A percentile compares a stretch with the other conserved stretches of the same genome.
Evolutionary conservation across 2,329 filamentous ascomycete species (phyloP).

Genomic region (Xylaria hypoxylon): DNA sequence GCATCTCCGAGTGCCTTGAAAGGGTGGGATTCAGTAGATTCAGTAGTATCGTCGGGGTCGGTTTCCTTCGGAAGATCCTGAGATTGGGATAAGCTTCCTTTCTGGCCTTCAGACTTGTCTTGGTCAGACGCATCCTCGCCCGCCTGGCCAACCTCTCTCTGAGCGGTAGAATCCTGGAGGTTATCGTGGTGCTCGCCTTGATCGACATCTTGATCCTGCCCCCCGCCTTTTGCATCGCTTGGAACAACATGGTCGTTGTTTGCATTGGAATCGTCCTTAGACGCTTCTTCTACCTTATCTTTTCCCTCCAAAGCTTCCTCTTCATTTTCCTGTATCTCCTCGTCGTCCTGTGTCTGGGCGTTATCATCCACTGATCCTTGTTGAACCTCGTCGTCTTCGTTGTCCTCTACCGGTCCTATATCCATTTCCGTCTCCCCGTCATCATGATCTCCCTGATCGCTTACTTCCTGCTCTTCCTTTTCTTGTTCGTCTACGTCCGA

Average conservation of each 20-base stretch:
- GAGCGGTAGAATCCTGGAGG: conserved; percentile 68
- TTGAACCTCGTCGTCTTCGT: conserved; percentile 66
- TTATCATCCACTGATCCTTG: conserved; percentile 57
- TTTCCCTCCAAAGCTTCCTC: conserved; percentile 50
- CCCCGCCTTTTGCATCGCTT: conserved; percentile 72
- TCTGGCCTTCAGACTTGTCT: conserved; percentile 71
- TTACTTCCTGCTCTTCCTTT: conserved; percentile 54
- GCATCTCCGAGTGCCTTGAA: conserved; percentile 97
- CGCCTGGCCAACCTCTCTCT: conserved; percentile 74
- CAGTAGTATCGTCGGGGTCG: conserved; percentile 57
- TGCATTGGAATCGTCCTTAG: conserved; percentile 60
- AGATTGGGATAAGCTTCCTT: conserved; percentile 65
- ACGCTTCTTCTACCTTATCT: conserved; percentile 47
- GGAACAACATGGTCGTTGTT: conserved; percentile 72
- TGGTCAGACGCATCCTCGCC: conserved; percentile 74
- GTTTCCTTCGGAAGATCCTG: conserved; percentile 59
- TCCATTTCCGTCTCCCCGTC: conserved; percentile 62
- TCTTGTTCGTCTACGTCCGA: conserved; percentile 63
- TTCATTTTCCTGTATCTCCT: conserved; percentile 51
- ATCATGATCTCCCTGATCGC: conserved; percentile 56
- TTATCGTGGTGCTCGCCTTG: conserved; percentile 72
- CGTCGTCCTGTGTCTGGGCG: conserved; percentile 49
- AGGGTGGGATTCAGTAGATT: conserved; percentile 69
- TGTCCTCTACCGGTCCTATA: conserved; percentile 58
- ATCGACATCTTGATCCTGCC: conserved; percentile 73